A percentile compares a stretch with the other conserved stretches of the same genome.
These are phyloP conservation scores for Coemansia guatemalensis DNA, from an alignment of 192 early-diverging fungal species.

Conservation along the genomic window DNA sequence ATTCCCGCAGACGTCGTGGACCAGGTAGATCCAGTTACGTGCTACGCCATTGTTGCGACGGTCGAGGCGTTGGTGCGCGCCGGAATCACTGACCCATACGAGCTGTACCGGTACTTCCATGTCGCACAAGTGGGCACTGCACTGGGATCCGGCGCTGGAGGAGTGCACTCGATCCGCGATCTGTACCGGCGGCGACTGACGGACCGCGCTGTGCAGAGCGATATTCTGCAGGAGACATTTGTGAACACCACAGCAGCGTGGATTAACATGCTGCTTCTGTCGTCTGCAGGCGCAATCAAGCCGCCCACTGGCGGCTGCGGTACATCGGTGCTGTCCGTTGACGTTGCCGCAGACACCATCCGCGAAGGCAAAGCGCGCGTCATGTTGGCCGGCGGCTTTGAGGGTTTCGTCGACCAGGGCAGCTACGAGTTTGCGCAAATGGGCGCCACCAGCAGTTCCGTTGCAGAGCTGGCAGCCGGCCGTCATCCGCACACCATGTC, in stretches of 20 bases:
- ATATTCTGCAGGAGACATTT: slow-evolving; percentile 95
- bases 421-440: slow-evolving; percentile 98
- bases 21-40: slow-evolving; percentile 91
- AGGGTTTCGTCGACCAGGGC: slow-evolving; percentile 92
- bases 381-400: slow-evolving; percentile 89
- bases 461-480: slow-evolving; percentile 78
- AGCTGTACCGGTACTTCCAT: slow-evolving; percentile 95
- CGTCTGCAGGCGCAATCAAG: slow-evolving; percentile 88
- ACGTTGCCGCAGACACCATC: slow-evolving; percentile 89
- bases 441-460: slow-evolving; percentile 90
- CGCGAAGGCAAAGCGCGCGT: slow-evolving; percentile 89
- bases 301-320: slow-evolving; percentile 84
- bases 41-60: slow-evolving; percentile 85
- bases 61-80: slow-evolving; percentile 88
- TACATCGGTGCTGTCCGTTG: slow-evolving; percentile 86
- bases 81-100: slow-evolving; percentile 96
- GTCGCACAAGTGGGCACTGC: slow-evolving; percentile 90
- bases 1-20: slow-evolving; percentile 85
- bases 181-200: slow-evolving; percentile 76
- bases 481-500: slow-evolving; percentile 88
- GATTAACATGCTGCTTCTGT: slow-evolving; percentile 95
- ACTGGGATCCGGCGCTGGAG: slow-evolving; percentile 89
- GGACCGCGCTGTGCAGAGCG: slow-evolving; percentile 85
- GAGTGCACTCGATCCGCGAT: slow-evolving; percentile 73
- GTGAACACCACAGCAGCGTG: slow-evolving; percentile 67